Base-by-base conservation (phyloP, 2,329 filamentous ascomycete species). In the Lachnellula hyalina region DNA sequence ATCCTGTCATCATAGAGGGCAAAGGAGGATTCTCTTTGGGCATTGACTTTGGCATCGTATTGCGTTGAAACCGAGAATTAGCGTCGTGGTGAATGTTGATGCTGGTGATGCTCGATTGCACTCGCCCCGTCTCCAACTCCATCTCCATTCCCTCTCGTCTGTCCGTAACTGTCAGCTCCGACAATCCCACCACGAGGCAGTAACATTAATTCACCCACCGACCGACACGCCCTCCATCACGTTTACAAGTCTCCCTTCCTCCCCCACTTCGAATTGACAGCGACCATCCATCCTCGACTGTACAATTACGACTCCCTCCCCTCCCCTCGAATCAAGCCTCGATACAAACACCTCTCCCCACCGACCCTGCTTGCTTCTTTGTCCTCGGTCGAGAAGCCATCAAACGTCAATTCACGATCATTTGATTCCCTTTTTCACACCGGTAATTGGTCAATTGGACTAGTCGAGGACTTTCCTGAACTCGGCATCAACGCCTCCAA, bases 131-230 rank as follows among this genome's bases (percentile, higher is more conserved):
- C 58, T 53, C 3, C 19, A 21, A 21, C 19, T 21, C 52, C 58
- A 50, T 35, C 40, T 60, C 50, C 52, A 50, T 52, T 6, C 9
- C 17, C 17, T 17, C 42, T 53, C 52, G 60, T 58, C 62, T 54
- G 58, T 62, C 61, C 61, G 61, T 64, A 62, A 59, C 62, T 64
- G 61, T 65, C 62, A 61, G 41, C 55, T 58, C 53, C 56, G 35
- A 49, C 41, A 35, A 48, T 55, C 58, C 50, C 28, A 47, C 55
- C 34, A 56, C 55, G 47, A 57, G 54, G 54, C 9, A 25, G 21
- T n/a, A 19, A 49, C 54, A 49, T 50, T 51, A 45, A 59, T 55
- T 59, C 59, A 40, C 54, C 36, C 23, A 25, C 23, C 23, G 23
- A 25, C 34, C 56, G 12, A 21, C 49, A 15, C 46, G n/a, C 48